Percentiles rank a stretch among this genome's conserved stretches.
phyloP scores from a whole-genome alignment of 208 protist species.

The Angomonas deanei region DNA sequence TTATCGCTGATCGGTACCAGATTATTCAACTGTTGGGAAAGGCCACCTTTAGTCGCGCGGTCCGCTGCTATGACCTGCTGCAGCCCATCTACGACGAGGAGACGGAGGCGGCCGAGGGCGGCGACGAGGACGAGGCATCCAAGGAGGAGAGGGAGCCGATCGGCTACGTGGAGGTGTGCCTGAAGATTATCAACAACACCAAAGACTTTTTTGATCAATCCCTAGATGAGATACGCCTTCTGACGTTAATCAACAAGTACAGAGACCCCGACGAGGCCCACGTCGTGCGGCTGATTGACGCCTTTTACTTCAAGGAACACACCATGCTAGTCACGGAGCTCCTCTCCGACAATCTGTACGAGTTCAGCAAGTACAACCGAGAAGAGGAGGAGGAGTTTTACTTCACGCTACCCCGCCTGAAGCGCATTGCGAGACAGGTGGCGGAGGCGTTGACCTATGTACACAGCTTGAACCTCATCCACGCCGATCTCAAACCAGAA shows the following conservation, averaged over 20 bases:
- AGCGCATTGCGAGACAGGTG: slow-evolving; percentile 82
- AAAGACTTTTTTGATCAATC: slow-evolving; percentile 98
- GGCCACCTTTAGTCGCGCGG: slow-evolving; percentile 92
- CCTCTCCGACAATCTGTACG: slow-evolving; percentile 94
- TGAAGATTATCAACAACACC: slow-evolving; percentile 97
- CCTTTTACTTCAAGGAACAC: slow-evolving; percentile 97
- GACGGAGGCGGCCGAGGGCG: slow-evolving; percentile 14
- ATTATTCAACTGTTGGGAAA: slow-evolving; percentile 93
- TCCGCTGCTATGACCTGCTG: slow-evolving; percentile 92
- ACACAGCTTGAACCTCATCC: slow-evolving; percentile 92
- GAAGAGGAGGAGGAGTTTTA: slow-evolving; percentile 88
- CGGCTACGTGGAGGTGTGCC: slow-evolving; percentile 84
- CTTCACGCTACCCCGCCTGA: slow-evolving; percentile 91
- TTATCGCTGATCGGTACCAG: slow-evolving; percentile 93
- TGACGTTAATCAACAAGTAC: slow-evolving; percentile 91
- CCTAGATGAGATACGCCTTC: slow-evolving; percentile 95
- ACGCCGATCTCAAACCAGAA: slow-evolving; percentile 96
- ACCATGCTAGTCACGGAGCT: slow-evolving; percentile 96
- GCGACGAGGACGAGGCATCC: slow-evolving; percentile 2
- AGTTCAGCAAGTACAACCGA: slow-evolving; percentile 94
- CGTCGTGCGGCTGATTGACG: slow-evolving; percentile 91
- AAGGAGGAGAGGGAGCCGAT: slow-evolving; percentile 23
- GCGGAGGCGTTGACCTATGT: slow-evolving; percentile 87
- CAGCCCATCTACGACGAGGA: slow-evolving; percentile 73
- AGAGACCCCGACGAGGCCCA: slow-evolving; percentile 86